Evolutionary conservation across 768 basidiomycete genomes (phyloP).

Genomic region (Pisolithus albus): DNA sequence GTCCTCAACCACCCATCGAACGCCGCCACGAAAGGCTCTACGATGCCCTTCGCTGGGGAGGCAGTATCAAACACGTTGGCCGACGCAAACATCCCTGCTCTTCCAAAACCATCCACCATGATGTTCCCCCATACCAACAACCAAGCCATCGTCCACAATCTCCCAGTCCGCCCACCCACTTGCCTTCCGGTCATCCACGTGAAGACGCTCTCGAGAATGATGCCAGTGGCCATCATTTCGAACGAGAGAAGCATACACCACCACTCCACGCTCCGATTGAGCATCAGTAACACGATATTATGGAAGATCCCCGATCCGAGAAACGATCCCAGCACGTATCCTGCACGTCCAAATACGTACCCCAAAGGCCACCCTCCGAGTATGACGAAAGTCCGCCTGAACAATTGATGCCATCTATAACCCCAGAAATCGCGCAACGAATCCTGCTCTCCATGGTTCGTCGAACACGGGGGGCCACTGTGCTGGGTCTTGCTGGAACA

Average conservation of each 20-base stretch:
- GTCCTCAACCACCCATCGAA: no score
- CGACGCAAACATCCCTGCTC: no score
- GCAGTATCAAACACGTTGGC: no score
- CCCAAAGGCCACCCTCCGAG: constrained; percentile 26
- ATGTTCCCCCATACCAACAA: no score
- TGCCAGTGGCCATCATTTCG: no score
- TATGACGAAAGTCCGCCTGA: constrained; percentile 26
- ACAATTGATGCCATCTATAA: constrained; percentile 32
- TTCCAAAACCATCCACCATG: no score
- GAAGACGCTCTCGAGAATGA: no score
- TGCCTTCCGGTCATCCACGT: no score
- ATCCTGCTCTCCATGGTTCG: constrained; percentile 30
- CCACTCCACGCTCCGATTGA: constrained; percentile 24
- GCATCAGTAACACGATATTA: constrained; percentile 41
- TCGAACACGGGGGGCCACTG: constrained; percentile 30
- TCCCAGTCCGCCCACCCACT: no score
- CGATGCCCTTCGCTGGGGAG: no score
- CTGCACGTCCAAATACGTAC: constrained; percentile 41
- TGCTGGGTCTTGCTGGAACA: constrained; percentile 23
- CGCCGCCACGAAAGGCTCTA: no score
- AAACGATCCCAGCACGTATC: constrained; percentile 50
- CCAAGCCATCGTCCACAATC: no score
- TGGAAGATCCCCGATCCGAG: constrained; percentile 52
- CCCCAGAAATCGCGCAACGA: constrained; percentile 35
- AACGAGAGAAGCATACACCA: not conserved